Conservation (phyloP, 371 early-diverging fungal species). For the Batkoa obscura region DNA sequence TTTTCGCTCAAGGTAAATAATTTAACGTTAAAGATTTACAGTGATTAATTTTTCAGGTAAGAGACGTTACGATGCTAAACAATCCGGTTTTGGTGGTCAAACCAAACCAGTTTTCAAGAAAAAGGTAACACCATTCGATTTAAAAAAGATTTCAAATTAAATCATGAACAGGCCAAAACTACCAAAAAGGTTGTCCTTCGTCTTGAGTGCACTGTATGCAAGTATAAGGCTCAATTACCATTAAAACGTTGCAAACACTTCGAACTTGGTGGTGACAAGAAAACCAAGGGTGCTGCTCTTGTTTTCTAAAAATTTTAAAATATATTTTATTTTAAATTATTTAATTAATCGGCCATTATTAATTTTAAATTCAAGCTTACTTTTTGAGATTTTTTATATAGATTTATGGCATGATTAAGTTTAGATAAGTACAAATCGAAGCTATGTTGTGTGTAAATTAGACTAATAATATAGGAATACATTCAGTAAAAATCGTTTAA, state of each 20-base stretch:
- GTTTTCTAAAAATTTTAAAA: too few species aligned
- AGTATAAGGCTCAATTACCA: slow-evolving; percentile 86
- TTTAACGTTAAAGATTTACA: too few species aligned
- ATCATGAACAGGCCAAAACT: slow-evolving; percentile 57
- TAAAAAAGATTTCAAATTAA: not conserved
- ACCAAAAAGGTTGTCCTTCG: slow-evolving; percentile 98
- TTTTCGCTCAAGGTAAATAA: slow-evolving; percentile 85
- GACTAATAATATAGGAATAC: too few species aligned
- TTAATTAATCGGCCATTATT: too few species aligned
- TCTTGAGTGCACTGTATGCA: slow-evolving; percentile 96
- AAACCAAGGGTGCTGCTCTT: slow-evolving; percentile 31
- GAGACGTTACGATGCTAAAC: slow-evolving; percentile 78
- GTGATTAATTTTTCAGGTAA: slow-evolving; percentile 34
- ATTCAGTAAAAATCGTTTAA: too few species aligned
- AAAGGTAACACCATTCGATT: slow-evolving; percentile 14
- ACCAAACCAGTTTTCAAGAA: slow-evolving; percentile 97
- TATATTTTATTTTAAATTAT: too few species aligned
- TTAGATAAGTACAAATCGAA: too few species aligned
- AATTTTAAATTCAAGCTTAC: too few species aligned
- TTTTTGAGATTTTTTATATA: too few species aligned
- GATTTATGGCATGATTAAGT: too few species aligned
- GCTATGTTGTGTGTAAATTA: too few species aligned
- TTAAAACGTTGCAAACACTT: slow-evolving; percentile 99
- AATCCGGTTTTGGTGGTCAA: slow-evolving; percentile 96
- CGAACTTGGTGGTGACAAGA: slow-evolving; percentile 99